Base-by-base conservation (phyloP, 2,329 filamentous ascomycete species). In the Colletotrichum echinochloae region DNA sequence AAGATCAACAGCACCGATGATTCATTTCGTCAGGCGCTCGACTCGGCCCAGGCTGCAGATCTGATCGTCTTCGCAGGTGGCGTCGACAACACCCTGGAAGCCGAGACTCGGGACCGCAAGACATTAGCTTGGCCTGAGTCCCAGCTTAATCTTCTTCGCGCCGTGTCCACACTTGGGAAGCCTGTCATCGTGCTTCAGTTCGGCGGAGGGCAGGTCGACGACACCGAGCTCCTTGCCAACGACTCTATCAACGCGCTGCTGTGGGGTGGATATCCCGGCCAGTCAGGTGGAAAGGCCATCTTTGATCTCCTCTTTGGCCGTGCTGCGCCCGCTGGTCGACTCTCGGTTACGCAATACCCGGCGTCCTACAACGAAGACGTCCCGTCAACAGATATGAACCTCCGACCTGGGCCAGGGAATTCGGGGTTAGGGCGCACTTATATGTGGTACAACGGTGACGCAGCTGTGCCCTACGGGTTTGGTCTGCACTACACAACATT, bases 401-500 rank as follows among this genome's bases (percentile, higher is more conserved):
- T 90, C 33, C 83, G 86, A 2, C 74, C 76, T 0, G 75, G 75
- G 1, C 74, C 75, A 1, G 76, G 76, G 1, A 84, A 81, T 52
- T 86, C 87, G 0, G 87, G 88, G 20, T 65, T 69, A 4, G 69
- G 69, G 8, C 80, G 87, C 8, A 90, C 88, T 0, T 90, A 90
- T 73, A 85, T 83, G 72, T 90, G 87, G 87, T 90, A 87, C 76
- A 80, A 81, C 5, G 67, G 67, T n/a, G 81, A 82, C 39, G 78
- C 79, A n/a, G 80, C 85, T 0, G 81, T 88, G 3, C 82, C 83
- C 0, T 90, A 89, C 66, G 88, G 88, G 0, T 82, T 82, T 68
- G 88, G 88, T 0, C 74, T 89, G 69, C 87, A 90, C 74, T 90
- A 90, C 78, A 90, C 88, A 5, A 86, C 78, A 46, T 90, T 90